Evolutionary conservation across 495 filamentous ascomycete species (phyloP).

Genomic region (Gamarada debralockiae): DNA sequence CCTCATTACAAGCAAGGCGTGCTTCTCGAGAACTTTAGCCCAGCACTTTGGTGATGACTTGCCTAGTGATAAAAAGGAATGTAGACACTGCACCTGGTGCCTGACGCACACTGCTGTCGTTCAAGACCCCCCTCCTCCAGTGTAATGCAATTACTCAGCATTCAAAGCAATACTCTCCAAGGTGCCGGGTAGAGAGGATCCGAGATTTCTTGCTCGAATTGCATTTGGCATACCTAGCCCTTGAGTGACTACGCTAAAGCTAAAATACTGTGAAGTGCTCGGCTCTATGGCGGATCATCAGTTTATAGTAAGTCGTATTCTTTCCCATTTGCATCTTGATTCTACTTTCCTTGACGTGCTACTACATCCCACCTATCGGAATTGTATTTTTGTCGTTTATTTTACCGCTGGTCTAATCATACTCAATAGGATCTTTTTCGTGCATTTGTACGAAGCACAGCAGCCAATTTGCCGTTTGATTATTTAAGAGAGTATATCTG

Average conservation of each 20-base stretch:
- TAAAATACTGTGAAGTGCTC: slow-evolving; percentile 38
- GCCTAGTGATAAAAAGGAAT: slow-evolving; percentile 34
- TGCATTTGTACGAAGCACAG: neutral
- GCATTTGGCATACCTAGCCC: slow-evolving; percentile 58
- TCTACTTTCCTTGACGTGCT: no score
- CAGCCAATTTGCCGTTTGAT: no score
- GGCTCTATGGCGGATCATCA: slow-evolving; percentile 43
- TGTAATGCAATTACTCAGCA: slow-evolving; percentile 27
- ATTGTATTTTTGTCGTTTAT: neutral
- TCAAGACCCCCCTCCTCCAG: slow-evolving; percentile 22
- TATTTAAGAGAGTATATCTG: no score
- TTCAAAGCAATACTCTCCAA: slow-evolving; percentile 37
- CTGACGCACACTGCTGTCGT: slow-evolving; percentile 34
- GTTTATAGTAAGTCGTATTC: slow-evolving; percentile 37
- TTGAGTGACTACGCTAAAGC: slow-evolving; percentile 36
- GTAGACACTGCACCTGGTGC: slow-evolving; percentile 52
- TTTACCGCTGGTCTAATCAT: neutral
- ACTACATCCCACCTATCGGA: no score
- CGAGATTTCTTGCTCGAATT: slow-evolving; percentile 47
- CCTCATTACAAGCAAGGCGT: slow-evolving; percentile 42
- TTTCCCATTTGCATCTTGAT: neutral
- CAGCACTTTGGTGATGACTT: slow-evolving; percentile 51
- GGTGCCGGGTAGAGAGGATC: slow-evolving; percentile 45
- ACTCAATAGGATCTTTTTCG: neutral
- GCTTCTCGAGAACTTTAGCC: slow-evolving; percentile 45